A percentile compares a stretch with the other conserved stretches of the same genome.
Evolutionary conservation across 2,329 filamentous ascomycete species (phyloP).

Genomic region (Phyllosticta ampelicida): DNA sequence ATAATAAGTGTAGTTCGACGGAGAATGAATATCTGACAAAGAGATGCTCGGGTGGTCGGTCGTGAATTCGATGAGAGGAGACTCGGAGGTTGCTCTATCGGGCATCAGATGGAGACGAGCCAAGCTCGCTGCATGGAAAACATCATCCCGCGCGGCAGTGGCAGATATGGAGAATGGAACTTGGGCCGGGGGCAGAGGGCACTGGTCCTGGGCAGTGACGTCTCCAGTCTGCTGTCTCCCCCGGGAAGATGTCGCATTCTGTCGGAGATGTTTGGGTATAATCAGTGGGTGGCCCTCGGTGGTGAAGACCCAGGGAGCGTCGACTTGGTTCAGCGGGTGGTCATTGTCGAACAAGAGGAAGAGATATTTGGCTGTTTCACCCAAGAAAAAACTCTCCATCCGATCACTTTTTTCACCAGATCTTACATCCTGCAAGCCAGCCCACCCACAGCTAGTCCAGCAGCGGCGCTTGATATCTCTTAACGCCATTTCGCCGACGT

Average conservation of each 20-base stretch:
- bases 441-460: conserved; percentile 87
- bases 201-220: conserved; percentile 27
- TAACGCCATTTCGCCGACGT: conserved; percentile 91
- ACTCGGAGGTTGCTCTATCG: conserved; percentile 45
- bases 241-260: background rate
- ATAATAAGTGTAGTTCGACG: conserved; percentile 73
- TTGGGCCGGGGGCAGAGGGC: conserved; percentile 50
- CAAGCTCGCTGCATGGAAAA: conserved; percentile 82
- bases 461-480: conserved; percentile 80
- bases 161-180: conserved; percentile 65
- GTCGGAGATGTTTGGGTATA: conserved; percentile 47
- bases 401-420: conserved; percentile 79
- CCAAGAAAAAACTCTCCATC: conserved; percentile 98
- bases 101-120: conserved; percentile 72
- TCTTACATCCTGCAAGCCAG: conserved; percentile 54
- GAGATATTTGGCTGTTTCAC: conserved; percentile 92
- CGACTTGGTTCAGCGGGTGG: conserved; percentile 79
- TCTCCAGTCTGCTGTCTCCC: background rate
- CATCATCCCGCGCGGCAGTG: conserved; percentile 65
- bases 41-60: conserved; percentile 45
- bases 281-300: conserved; percentile 92
- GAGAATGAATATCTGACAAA: conserved; percentile 44
- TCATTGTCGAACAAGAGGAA: conserved; percentile 79
- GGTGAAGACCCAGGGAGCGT: conserved; percentile 83
- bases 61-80: conserved; percentile 44